A percentile compares a stretch with the other conserved stretches of the same genome.
Evolutionary conservation across 139 green algal species (phyloP).

Genomic region (Closterium sp.): DNA sequence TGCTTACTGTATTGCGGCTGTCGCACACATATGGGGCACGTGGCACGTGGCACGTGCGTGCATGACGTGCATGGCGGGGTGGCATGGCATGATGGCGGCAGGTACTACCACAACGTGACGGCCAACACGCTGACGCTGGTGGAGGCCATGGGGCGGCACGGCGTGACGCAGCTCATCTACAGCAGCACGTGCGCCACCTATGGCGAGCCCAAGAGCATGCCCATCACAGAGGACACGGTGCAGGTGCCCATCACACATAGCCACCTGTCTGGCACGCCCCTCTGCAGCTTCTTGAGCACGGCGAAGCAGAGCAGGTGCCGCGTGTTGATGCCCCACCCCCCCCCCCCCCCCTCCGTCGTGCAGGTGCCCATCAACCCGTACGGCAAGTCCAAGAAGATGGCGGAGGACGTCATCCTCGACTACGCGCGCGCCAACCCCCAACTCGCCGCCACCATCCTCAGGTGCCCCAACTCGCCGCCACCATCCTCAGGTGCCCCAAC

Average conservation of each 20-base stretch:
- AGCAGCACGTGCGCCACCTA: constrained; percentile 72
- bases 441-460: constrained; percentile 65
- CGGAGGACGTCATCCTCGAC: constrained; percentile 63
- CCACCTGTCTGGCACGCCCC: too few species aligned
- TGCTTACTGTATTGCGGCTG: too few species aligned
- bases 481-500: background rate
- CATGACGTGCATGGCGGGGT: too few species aligned
- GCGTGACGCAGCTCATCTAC: constrained; percentile 63
- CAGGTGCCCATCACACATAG: constrained; percentile 51
- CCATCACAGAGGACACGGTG: constrained; percentile 72
- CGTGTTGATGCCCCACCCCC: too few species aligned
- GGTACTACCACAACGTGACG: constrained; percentile 79
- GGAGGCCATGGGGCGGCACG: constrained; percentile 59
- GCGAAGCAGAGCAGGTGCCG: too few species aligned
- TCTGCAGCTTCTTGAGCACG: too few species aligned
- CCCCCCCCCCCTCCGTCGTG: background rate
- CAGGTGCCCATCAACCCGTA: constrained; percentile 69
- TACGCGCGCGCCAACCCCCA: constrained; percentile 50
- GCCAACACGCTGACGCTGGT: constrained; percentile 69
- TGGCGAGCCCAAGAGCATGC: constrained; percentile 64
- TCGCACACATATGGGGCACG: too few species aligned
- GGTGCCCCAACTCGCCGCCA: constrained; percentile 19
- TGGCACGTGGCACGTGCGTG: constrained; percentile 47
- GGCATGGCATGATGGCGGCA: constrained; percentile 10
- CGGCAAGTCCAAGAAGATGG: constrained; percentile 69